Evolutionary conservation across 352 stramenopile species (phyloP), one percentile per base, ranked within the genome.

Genomic region (Globisporangium alternatum): DNA sequence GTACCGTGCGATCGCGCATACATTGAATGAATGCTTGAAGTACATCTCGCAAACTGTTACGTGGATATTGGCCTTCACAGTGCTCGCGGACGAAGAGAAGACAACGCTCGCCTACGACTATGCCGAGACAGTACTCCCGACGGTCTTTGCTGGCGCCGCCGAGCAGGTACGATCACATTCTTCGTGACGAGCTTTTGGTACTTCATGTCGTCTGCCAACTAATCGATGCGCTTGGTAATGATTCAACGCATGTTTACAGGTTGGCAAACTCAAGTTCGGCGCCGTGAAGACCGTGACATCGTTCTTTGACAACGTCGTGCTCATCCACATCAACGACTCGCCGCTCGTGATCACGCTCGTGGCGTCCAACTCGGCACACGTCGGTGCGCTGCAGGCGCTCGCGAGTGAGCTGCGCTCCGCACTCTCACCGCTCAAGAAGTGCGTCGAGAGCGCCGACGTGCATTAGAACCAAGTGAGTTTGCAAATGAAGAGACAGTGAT

Each of bases 261-360:
- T 91, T 13, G 85, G 85, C 22, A 94, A 94, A 68, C 79, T 94
- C 67, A 83, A 88, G 61, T 92, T 94, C 60, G 85, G 83, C 31
- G 68, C 67, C 7, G 83, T 94, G 57, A 68, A 86, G 59, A 89
- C 73, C 55, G 71, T 92, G 52, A 94, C 83, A 55, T 79, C 76
- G 12, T 94, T 91, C 71, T 94, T 88, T 57, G 78, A 78, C 51
- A 72, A 80, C 53, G 75, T 89, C 54, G 85, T 89, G 65, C 70
- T 94, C 39, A 72, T 94, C 37, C 85, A 94, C 74, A 77, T 91
- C 51, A 91, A 94, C 71, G 70, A 89, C 60, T 67, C 78, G 56
- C 85, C 85, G 45, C 75, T 94, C 41, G 85, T 94, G 57, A 78
- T 91, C 63, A 94, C 85, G 45, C 74, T 94, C 33, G 80, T 94